Evolutionary conservation across 2,329 filamentous ascomycete genomes (phyloP).

Genomic region (Diaporthe ilicicola): DNA sequence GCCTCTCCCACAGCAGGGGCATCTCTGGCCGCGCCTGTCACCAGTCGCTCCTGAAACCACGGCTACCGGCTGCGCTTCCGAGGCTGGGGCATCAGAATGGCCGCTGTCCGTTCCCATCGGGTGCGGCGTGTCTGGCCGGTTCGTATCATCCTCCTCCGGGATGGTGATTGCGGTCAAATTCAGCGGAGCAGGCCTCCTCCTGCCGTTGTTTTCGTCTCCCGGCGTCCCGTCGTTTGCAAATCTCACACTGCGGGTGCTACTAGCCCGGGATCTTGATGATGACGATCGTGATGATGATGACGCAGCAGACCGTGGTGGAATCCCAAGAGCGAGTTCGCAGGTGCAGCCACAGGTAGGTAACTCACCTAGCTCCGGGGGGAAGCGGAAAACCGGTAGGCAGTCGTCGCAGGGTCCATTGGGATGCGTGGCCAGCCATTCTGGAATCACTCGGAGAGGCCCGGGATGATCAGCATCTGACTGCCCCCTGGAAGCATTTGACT

Average conservation of each 20-base stretch:
- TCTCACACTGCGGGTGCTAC: constrained; percentile 22
- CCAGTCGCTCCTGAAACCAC: not conserved
- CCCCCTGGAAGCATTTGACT: not conserved
- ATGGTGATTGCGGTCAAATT: not conserved
- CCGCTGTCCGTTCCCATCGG: not conserved
- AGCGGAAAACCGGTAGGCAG: constrained; percentile 11
- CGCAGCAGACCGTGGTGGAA: not conserved
- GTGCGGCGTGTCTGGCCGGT: constrained; percentile 12
- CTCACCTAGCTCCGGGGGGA: constrained; percentile 17
- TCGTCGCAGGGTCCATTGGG: constrained; percentile 8
- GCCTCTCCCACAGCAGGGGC: constrained; percentile 17
- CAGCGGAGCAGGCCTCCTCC: not conserved
- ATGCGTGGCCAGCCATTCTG: constrained; percentile 17
- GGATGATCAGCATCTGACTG: not conserved
- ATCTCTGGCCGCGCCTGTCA: not conserved
- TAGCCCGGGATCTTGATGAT: not conserved
- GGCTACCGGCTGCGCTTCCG: not conserved
- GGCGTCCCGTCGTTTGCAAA: constrained; percentile 15
- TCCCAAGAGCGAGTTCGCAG: constrained; percentile 6
- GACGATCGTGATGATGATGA: not conserved
- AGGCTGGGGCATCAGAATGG: not conserved
- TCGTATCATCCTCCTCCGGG: not conserved
- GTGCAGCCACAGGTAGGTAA: constrained; percentile 9
- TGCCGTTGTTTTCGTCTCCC: not conserved
- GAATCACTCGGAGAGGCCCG: not conserved